These are phyloP conservation scores for Pichia sp. DNA, from an alignment of 1,139 yeast species.

Conservation along the genomic window DNA sequence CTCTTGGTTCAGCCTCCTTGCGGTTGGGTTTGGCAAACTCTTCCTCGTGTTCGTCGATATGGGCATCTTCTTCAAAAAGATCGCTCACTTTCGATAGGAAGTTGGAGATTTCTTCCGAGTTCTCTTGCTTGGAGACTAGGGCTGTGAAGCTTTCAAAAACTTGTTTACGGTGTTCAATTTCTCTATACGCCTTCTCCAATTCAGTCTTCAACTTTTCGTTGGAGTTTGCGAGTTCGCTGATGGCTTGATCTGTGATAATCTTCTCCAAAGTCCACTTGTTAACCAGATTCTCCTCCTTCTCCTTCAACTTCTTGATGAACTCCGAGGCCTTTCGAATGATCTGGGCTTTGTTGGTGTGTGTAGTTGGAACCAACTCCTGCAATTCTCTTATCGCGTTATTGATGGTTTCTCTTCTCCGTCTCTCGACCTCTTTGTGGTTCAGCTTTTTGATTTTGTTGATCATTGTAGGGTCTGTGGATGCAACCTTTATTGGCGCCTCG, in stretches of 20 bases:
- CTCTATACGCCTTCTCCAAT: conserved; percentile 88
- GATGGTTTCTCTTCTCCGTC: conserved; percentile 90
- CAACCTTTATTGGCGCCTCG: conserved; percentile 16
- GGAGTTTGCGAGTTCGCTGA: conserved; percentile 69
- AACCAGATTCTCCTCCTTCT: conserved; percentile 78
- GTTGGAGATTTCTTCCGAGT: conserved; percentile 5
- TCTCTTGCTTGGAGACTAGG: conserved; percentile 10
- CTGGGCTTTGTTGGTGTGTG: conserved; percentile 89
- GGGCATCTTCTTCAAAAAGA: conserved; percentile 18
- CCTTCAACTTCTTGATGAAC: conserved; percentile 82
- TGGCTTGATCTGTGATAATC: conserved; percentile 85
- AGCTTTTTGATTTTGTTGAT: conserved; percentile 85
- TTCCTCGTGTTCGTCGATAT: conserved; percentile 17
- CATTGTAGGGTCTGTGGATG: conserved; percentile 70
- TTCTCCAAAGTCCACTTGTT: conserved; percentile 95
- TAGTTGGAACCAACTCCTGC: conserved; percentile 77
- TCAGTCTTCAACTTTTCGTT: conserved; percentile 78
- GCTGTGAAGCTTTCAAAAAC: conserved; percentile 22
- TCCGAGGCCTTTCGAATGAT: conserved; percentile 85
- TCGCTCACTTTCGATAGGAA: conserved; percentile 10
- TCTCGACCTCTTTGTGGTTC: conserved; percentile 95
- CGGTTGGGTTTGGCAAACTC: background rate
- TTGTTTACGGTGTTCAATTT: conserved; percentile 77
- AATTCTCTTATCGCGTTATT: conserved; percentile 84
- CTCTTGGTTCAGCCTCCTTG: background rate